These are phyloP conservation scores for Dillenia turbinata DNA, from an alignment of 164 flowering plant species.

Conservation along the genomic window DNA sequence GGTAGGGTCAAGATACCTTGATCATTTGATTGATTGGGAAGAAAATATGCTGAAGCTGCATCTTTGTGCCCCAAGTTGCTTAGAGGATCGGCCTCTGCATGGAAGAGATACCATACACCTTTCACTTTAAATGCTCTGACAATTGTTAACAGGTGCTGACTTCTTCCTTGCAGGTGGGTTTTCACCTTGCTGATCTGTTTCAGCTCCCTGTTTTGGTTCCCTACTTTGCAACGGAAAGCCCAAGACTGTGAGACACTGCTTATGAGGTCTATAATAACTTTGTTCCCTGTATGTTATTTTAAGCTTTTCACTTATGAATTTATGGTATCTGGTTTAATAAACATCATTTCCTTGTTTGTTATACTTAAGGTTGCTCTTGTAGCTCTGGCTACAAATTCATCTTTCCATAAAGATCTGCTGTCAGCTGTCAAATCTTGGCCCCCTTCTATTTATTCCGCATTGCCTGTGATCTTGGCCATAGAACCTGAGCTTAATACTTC, in stretches of 20 bases:
- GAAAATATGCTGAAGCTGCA: conserved; percentile 96
- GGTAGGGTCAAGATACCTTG: conserved; percentile 97
- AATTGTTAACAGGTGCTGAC: conserved; percentile 10
- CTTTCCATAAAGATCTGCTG: conserved; percentile 80
- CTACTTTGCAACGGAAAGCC: conserved; percentile 84
- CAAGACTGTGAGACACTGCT: conserved; percentile 86
- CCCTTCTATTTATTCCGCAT: conserved; percentile 67
- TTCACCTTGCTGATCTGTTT: conserved; percentile 96
- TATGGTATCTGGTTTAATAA: neutral
- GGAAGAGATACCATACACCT: conserved; percentile 73
- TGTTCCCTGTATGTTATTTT: neutral
- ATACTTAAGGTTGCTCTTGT: conserved; percentile 83
- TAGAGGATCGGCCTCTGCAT: conserved; percentile 91
- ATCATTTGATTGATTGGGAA: conserved; percentile 94
- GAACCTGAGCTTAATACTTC: conserved; percentile 92
- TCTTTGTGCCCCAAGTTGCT: conserved; percentile 92
- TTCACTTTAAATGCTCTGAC: neutral
- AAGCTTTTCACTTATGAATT: neutral
- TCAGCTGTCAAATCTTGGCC: conserved; percentile 93
- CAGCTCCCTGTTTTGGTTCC: conserved; percentile 96
- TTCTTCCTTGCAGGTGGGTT: conserved; percentile 70
- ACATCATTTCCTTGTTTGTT: conserved; percentile 3
- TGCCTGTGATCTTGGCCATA: conserved; percentile 84
- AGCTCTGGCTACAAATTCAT: conserved; percentile 84
- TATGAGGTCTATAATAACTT: conserved; percentile 72